Evolutionary conservation across 1,284 basidiomycete species (phyloP), one percentile per base, ranked within the genome.

Genomic region (Ceratobasidium theobromae): DNA sequence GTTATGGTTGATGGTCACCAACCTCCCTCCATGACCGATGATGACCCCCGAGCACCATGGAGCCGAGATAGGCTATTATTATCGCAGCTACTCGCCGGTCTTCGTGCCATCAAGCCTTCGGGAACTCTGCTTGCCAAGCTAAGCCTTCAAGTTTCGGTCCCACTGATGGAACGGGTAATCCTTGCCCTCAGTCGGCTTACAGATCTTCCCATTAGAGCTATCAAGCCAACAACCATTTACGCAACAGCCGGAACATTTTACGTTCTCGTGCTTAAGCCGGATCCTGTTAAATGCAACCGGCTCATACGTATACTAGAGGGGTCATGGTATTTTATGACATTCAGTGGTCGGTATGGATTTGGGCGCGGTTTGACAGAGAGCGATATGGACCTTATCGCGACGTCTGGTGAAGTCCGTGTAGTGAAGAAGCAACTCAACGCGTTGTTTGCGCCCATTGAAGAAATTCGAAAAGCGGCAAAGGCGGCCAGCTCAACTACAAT

Each of bases 1-100:
- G 75, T 77, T 11, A 66, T 77, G 18, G 72, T 77, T 45, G 78
- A 78, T 62, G 76, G 74, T 6, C 76, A 76, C 65, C 73, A 73
- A 1, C 69, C 77, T 4, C 60, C 60, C 8, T 53, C 41, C 27
- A 64, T 64, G 49, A 8, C 27, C 16, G 11, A n/a, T 11, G 12
- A 45, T 16, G 60, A 64, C 21, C 60, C 60, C n/a, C 60, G 60
- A 28, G 40, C 16, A 27, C 12, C 48, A 21, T 76, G 76, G 55
- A 73, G 69, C 33, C 28, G 53, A 18, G 67, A 67, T 5, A 57
- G 55, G 4, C 72, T 78, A 4, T 67, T 75, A 14, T 69, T 78
- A n/a, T 70, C 75, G 0, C 75, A 77, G 66, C 55, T 78, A 49
- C 71, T 78, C 49, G 70, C 75, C 45, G 77, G 73, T 0, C 71